Conservation (phyloP, 73 alveolate species). For the Durusdinium trenchii region DNA sequence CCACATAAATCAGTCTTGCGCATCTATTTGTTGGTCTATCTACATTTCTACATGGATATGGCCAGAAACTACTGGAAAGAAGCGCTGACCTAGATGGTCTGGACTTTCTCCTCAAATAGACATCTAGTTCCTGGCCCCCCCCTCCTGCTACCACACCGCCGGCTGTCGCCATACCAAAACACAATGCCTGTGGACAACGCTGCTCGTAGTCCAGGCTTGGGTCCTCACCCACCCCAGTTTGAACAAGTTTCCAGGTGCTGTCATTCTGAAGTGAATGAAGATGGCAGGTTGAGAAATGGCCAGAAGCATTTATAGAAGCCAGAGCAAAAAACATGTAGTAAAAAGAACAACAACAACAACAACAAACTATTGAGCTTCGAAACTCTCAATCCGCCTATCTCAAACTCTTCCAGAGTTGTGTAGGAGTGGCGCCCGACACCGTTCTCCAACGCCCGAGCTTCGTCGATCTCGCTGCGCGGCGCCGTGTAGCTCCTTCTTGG, state of each 20-base stretch:
- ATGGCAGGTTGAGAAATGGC: too few species aligned
- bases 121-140: too few species aligned
- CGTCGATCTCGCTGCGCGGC: background rate
- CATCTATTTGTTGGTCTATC: too few species aligned
- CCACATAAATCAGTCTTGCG: too few species aligned
- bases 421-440: background rate
- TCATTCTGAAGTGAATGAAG: background rate
- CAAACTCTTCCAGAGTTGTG: background rate
- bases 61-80: too few species aligned
- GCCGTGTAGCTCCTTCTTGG: slow-evolving; percentile 20
- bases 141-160: too few species aligned
- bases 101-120: too few species aligned
- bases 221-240: background rate
- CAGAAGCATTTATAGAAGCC: too few species aligned
- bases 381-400: background rate
- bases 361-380: background rate
- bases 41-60: too few species aligned
- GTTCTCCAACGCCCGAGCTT: background rate
- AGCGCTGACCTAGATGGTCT: too few species aligned
- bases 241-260: background rate
- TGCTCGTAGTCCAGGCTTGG: slow-evolving; percentile 74
- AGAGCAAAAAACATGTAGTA: background rate
- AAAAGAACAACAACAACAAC: background rate
- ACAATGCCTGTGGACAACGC: slow-evolving; percentile 78
- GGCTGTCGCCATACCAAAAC: too few species aligned